Evolutionary conservation across 1,139 yeast genomes (phyloP).

Genomic region (Candida frijolesensis): DNA sequence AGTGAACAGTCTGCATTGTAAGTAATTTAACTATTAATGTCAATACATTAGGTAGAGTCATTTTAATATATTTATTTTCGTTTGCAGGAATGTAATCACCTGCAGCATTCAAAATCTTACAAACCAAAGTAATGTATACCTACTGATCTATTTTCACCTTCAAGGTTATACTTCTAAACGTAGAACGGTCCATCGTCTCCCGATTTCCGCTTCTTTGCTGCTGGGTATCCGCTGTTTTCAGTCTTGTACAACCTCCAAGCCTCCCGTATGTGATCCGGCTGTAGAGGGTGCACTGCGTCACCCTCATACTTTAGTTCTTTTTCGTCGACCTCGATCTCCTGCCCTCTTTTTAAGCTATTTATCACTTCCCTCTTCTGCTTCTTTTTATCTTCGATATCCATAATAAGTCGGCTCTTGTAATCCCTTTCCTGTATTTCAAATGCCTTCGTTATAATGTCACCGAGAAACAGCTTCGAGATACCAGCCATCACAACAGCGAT

Average conservation of each 20-base stretch:
- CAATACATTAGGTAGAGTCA: too few relatives aligned
- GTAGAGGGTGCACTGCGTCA: constrained; percentile 60
- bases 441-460: constrained; percentile 85
- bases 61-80: too few relatives aligned
- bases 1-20: too few relatives aligned
- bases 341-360: constrained; percentile 30
- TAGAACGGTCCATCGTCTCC: constrained; percentile 7
- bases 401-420: constrained; percentile 44
- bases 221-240: constrained; percentile 1
- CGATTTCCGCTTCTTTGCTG: background rate
- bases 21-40: too few relatives aligned
- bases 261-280: constrained; percentile 84
- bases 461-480: constrained; percentile 82
- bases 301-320: constrained; percentile 36
- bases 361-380: constrained; percentile 31
- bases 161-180: background rate
- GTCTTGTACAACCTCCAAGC: constrained; percentile 65
- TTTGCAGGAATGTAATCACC: too few relatives aligned
- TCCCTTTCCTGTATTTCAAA: constrained; percentile 64
- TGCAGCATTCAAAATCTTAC: too few relatives aligned
- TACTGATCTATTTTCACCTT: too few relatives aligned
- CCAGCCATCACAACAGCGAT: constrained; percentile 85
- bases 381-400: constrained; percentile 42
- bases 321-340: constrained; percentile 33
- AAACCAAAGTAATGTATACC: too few relatives aligned